Evolutionary conservation across 2,329 filamentous ascomycete genomes (phyloP).

Genomic region (Aphanocladium album): DNA sequence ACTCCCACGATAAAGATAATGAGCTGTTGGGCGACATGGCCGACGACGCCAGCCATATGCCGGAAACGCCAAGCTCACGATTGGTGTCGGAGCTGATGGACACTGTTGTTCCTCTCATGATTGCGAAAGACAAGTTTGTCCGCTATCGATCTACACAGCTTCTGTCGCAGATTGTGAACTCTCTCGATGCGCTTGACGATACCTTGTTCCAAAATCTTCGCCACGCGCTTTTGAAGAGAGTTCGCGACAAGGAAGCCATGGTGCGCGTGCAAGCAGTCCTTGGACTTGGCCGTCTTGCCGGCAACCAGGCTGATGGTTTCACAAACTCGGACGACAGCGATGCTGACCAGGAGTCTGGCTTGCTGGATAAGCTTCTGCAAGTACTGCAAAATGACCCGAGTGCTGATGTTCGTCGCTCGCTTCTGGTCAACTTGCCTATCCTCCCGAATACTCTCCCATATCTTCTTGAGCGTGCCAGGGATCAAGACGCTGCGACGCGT

Average conservation of each 20-base stretch:
- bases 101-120: constrained; percentile 68
- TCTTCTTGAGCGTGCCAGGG: constrained; percentile 83
- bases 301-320: constrained; percentile 68
- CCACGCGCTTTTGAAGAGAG: constrained; percentile 72
- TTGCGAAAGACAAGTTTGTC: constrained; percentile 86
- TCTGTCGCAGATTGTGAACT: constrained; percentile 87
- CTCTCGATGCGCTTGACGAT: constrained; percentile 85
- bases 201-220: constrained; percentile 81
- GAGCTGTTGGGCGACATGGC: constrained; percentile 57
- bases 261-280: constrained; percentile 89
- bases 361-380: constrained; percentile 79
- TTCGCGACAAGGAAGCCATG: constrained; percentile 90
- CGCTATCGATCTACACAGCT: constrained; percentile 87
- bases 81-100: constrained; percentile 71
- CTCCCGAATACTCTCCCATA: constrained; percentile 77
- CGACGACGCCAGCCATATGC: constrained; percentile 64
- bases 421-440: constrained; percentile 87
- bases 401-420: constrained; percentile 82
- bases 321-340: constrained; percentile 67
- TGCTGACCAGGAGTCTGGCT: constrained; percentile 55
- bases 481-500: constrained; percentile 79
- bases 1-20: constrained; percentile 65
- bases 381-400: constrained; percentile 91
- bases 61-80: constrained; percentile 78
- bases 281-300: constrained; percentile 79